phyloP scores from a whole-genome alignment of 2,329 filamentous ascomycete species.

The Microcyclospora tardicrescens region DNA sequence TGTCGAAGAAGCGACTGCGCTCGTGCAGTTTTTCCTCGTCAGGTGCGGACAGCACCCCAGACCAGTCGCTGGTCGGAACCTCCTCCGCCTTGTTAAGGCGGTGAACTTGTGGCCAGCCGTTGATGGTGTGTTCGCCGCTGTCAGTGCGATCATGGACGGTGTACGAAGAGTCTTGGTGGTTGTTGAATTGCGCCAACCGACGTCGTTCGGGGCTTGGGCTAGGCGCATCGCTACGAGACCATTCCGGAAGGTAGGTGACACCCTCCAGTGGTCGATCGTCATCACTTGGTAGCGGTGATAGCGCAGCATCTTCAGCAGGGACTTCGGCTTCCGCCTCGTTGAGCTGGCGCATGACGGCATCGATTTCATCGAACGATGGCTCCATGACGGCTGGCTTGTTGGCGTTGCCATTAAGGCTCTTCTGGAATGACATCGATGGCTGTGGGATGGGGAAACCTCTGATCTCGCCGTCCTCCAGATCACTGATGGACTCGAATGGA shows the following conservation, averaged over 20 bases:
- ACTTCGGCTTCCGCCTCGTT: conserved; percentile 55
- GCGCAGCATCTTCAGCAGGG: conserved; percentile 10
- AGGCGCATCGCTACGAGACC: conserved; percentile 51
- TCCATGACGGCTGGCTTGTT: conserved; percentile 12
- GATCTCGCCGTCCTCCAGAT: conserved; percentile 23
- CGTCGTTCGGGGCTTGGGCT: conserved; percentile 50
- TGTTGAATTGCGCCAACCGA: conserved; percentile 1
- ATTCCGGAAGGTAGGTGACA: conserved; percentile 21
- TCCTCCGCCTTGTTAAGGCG: conserved; percentile 51
- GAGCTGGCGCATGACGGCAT: conserved; percentile 81
- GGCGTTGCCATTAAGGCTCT: background rate
- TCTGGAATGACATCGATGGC: background rate
- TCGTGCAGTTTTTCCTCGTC: conserved; percentile 74
- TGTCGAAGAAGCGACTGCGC: conserved; percentile 79
- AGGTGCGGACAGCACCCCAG: conserved; percentile 66
- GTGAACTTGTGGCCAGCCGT: conserved; percentile 34
- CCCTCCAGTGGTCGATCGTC: conserved; percentile 17
- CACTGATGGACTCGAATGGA: conserved; percentile 16
- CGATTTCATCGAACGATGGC: conserved; percentile 67
- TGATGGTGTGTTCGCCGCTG: conserved; percentile 33
- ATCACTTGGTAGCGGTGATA: conserved; percentile 12
- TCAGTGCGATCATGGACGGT: conserved; percentile 18
- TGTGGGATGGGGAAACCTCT: conserved; percentile 7
- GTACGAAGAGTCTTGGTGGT: conserved; percentile 18
- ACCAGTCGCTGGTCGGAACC: conserved; percentile 78